phyloP scores from a whole-genome alignment of 73 alveolate genomes.

The Tetrahymena borealis region DNA sequence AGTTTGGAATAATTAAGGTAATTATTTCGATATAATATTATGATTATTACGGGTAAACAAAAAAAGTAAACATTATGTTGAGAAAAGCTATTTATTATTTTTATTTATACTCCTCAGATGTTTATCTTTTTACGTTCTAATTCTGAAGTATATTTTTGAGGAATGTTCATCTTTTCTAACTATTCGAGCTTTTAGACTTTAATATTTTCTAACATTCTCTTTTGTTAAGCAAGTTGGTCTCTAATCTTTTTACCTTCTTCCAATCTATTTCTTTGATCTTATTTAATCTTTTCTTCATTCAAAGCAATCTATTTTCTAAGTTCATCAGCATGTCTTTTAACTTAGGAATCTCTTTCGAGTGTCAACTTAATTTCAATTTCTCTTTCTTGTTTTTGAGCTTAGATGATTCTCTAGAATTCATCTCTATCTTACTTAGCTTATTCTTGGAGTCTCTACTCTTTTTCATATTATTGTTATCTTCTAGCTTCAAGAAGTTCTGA shows the following conservation, averaged over 20 bases:
- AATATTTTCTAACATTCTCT: constrained; percentile 76
- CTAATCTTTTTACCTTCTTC: constrained; percentile 91
- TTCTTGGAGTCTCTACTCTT: constrained; percentile 53
- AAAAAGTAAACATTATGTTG: no score
- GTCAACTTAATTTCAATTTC: constrained; percentile 54
- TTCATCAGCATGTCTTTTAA: constrained; percentile 63
- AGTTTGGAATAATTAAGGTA: no score
- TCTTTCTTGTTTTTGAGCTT: constrained; percentile 71
- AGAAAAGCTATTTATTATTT: no score
- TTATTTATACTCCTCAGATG: neutral
- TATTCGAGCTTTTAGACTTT: constrained; percentile 66
- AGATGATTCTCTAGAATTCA: constrained; percentile 72
- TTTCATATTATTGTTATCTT: constrained; percentile 42
- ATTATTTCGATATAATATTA: no score
- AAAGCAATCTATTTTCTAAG: constrained; percentile 64
- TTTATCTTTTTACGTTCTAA: constrained; percentile 70
- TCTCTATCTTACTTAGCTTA: constrained; percentile 72
- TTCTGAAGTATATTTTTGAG: constrained; percentile 84
- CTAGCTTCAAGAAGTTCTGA: constrained; percentile 72
- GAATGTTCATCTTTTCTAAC: constrained; percentile 54
- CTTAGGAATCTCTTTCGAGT: constrained; percentile 48
- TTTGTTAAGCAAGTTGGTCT: constrained; percentile 69
- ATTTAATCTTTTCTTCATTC: constrained; percentile 66
- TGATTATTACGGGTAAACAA: no score
- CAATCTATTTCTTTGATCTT: constrained; percentile 55